phyloP scores from a whole-genome alignment of 441 rosid species.

The Erodium chrysanthum region DNA sequence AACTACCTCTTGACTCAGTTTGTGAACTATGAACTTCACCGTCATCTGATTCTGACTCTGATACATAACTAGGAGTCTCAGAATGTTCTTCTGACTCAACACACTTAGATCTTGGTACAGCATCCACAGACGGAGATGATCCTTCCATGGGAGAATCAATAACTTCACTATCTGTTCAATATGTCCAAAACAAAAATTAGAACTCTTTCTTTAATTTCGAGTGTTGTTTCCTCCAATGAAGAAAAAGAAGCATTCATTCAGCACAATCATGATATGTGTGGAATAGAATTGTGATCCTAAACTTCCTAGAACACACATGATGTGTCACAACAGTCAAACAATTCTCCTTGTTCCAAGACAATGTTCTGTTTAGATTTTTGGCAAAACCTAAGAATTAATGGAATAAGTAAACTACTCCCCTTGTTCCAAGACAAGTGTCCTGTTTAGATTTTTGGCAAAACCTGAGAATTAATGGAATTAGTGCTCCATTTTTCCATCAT shows the following conservation, averaged over 20 bases:
- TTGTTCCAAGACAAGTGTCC: not conserved
- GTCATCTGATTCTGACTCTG: conserved; percentile 25
- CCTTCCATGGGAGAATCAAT: conserved; percentile 37
- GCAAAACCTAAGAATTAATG: not conserved
- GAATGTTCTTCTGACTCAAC: conserved; percentile 29
- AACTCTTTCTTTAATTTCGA: not conserved
- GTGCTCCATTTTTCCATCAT: not conserved
- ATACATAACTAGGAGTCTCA: conserved; percentile 26
- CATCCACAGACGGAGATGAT: conserved; percentile 17
- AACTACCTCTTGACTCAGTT: conserved; percentile 27
- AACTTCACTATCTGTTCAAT: conserved; percentile 44
- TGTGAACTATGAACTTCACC: conserved; percentile 29
- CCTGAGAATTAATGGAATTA: not conserved
- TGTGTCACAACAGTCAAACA: not conserved
- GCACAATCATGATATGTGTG: not conserved
- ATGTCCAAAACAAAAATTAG: conserved; percentile 11
- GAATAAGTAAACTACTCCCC: not conserved
- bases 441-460: not conserved
- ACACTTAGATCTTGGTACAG: conserved; percentile 19
- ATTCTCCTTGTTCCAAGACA: not conserved
- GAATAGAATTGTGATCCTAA: not conserved
- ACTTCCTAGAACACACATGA: not conserved
- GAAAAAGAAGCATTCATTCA: not conserved
- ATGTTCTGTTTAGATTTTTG: not conserved
- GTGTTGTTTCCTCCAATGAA: not conserved